These are phyloP conservation scores for Rhodotorula graminis DNA, from an alignment of 768 basidiomycete genomes.

Conservation along the genomic window DNA sequence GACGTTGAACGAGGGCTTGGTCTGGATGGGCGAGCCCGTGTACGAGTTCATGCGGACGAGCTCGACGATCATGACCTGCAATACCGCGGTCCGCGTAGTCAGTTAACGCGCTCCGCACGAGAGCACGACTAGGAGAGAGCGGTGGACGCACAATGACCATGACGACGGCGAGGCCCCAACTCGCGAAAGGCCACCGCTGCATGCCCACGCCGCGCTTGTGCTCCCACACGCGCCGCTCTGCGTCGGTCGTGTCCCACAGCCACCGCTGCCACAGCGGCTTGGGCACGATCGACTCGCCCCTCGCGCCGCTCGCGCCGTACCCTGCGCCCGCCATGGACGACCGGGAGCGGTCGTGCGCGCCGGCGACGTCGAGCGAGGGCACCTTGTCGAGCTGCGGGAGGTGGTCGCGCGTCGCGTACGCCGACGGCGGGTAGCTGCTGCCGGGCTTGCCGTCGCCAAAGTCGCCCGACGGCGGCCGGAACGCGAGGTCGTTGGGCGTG, in stretches of 20 bases:
- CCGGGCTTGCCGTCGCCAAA: background rate
- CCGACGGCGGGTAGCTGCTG: background rate
- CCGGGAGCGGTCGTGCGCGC: slow-evolving; percentile 7
- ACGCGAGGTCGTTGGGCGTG: slow-evolving; percentile 31
- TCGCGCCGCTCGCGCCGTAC: background rate
- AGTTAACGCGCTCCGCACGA: background rate
- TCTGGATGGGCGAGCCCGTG: slow-evolving; percentile 78
- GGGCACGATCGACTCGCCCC: slow-evolving; percentile 12
- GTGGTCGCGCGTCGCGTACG: background rate
- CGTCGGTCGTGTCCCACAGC: slow-evolving; percentile 43
- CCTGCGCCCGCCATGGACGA: background rate
- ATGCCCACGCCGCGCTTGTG: slow-evolving; percentile 79
- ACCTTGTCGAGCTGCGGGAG: slow-evolving; percentile 12
- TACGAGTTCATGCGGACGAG: slow-evolving; percentile 66
- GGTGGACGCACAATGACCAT: slow-evolving; percentile 25
- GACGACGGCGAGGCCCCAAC: slow-evolving; percentile 51
- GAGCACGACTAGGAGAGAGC: background rate
- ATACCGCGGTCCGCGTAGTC: slow-evolving; percentile 42
- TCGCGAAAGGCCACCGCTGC: slow-evolving; percentile 74
- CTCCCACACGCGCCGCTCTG: slow-evolving; percentile 74
- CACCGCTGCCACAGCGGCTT: slow-evolving; percentile 27
- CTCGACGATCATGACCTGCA: slow-evolving; percentile 72
- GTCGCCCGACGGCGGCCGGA: slow-evolving; percentile 17
- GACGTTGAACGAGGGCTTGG: slow-evolving; percentile 75
- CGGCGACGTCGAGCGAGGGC: slow-evolving; percentile 33